Conservation (phyloP, 2,329 filamentous ascomycete species). For the Setomelanomma holmii region DNA sequence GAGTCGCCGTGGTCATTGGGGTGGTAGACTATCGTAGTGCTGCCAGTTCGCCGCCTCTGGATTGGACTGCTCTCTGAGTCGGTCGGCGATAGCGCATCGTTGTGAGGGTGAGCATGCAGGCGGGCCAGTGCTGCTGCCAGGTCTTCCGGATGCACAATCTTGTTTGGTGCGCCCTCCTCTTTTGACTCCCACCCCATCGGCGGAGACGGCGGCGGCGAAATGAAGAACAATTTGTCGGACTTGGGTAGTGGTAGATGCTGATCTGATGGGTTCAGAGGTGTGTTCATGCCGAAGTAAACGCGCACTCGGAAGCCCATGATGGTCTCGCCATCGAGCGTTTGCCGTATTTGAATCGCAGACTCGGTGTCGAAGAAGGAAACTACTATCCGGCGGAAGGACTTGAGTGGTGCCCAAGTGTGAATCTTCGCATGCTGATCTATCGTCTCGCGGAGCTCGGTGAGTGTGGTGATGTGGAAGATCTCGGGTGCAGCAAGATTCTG, state of each 20-base stretch:
- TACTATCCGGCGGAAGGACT: slow-evolving; percentile 82
- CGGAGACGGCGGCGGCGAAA: slow-evolving; percentile 68
- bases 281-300: slow-evolving; percentile 49
- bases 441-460: slow-evolving; percentile 75
- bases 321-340: slow-evolving; percentile 75
- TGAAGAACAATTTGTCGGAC: slow-evolving; percentile 69
- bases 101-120: slow-evolving; percentile 52
- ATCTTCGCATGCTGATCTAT: slow-evolving; percentile 74
- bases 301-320: slow-evolving; percentile 68
- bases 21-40: slow-evolving; percentile 68
- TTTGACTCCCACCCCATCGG: slow-evolving; percentile 71
- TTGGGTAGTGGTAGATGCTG: slow-evolving; percentile 58
- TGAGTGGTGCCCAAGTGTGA: slow-evolving; percentile 80
- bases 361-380: slow-evolving; percentile 77
- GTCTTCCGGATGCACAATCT: slow-evolving; percentile 69
- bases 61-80: slow-evolving; percentile 26
- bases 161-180: slow-evolving; percentile 70
- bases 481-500: slow-evolving; percentile 73
- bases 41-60: slow-evolving; percentile 53
- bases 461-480: slow-evolving; percentile 76
- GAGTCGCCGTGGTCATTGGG: slow-evolving; percentile 68
- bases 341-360: slow-evolving; percentile 73
- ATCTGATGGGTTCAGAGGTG: slow-evolving; percentile 48
- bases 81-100: slow-evolving; percentile 34
- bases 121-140: slow-evolving; percentile 63